These are phyloP conservation scores for Inga leiocalycina DNA, from an alignment of 306 rosid genomes.

Conservation along the genomic window DNA sequence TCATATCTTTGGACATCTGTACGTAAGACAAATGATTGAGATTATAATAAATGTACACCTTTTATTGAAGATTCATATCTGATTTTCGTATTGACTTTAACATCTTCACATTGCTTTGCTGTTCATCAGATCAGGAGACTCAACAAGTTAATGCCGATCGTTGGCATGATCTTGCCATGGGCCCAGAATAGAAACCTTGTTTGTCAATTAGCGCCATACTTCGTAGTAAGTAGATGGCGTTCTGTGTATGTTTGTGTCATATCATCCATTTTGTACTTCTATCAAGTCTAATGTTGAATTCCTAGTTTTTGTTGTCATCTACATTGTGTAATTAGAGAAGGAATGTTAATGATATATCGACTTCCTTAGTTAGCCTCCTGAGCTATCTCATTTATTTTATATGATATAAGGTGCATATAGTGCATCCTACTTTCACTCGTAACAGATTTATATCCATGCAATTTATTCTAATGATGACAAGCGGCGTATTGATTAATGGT, in stretches of 20 bases:
- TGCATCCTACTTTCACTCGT: neutral
- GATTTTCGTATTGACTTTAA: slow-evolving; percentile 20
- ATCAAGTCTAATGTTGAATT: neutral
- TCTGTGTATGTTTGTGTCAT: neutral
- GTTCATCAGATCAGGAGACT: slow-evolving; percentile 48
- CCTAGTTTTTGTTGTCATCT: neutral
- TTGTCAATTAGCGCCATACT: slow-evolving; percentile 7
- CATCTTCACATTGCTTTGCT: slow-evolving; percentile 3
- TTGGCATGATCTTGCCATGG: slow-evolving; percentile 62
- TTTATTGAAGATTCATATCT: slow-evolving; percentile 21
- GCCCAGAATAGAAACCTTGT: slow-evolving; percentile 36
- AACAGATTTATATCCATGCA: neutral
- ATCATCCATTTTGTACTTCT: neutral
- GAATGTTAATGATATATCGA: neutral
- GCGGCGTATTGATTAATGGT: neutral
- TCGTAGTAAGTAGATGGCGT: neutral
- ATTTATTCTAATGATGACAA: neutral
- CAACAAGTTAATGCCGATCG: slow-evolving; percentile 46
- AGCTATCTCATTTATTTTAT: neutral
- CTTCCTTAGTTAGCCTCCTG: neutral
- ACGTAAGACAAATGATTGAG: neutral
- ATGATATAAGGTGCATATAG: neutral
- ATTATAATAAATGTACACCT: neutral
- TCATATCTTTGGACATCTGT: neutral
- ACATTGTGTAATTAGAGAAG: neutral